Conservation (phyloP, 2,329 filamentous ascomycete genomes). For the Hypoxylon sp. region DNA sequence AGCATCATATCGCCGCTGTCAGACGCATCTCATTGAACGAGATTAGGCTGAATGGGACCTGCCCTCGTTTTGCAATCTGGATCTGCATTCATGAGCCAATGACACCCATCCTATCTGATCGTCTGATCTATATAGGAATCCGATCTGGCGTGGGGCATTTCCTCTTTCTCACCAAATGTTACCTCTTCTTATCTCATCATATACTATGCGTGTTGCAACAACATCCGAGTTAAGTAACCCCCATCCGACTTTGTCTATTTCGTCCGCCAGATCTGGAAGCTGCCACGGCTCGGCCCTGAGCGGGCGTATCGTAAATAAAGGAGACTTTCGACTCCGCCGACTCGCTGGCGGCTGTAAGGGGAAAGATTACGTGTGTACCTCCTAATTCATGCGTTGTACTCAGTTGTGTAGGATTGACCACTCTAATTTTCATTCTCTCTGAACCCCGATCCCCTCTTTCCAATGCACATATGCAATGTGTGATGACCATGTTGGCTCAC, state of each 20-base stretch:
- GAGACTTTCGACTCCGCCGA: slow-evolving; percentile 26
- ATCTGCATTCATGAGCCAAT: slow-evolving; percentile 41
- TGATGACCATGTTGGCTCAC: slow-evolving; percentile 38
- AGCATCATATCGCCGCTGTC: slow-evolving; percentile 18
- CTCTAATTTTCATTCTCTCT: slow-evolving; percentile 7
- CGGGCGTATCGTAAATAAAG: slow-evolving; percentile 18
- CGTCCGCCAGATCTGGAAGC: slow-evolving; percentile 39
- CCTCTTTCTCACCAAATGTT: slow-evolving; percentile 30
- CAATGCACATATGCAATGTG: slow-evolving; percentile 35
- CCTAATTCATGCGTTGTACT: slow-evolving; percentile 26
- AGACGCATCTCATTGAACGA: slow-evolving; percentile 21
- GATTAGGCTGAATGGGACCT: slow-evolving; percentile 40
- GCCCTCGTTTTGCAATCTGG: slow-evolving; percentile 33
- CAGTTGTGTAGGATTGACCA: slow-evolving; percentile 26
- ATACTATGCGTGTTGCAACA: slow-evolving; percentile 27
- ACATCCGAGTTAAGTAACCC: slow-evolving; percentile 37
- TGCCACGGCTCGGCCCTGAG: slow-evolving; percentile 32
- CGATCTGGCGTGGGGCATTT: slow-evolving; percentile 43
- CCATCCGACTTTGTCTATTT: slow-evolving; percentile 22
- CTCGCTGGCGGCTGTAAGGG: slow-evolving; percentile 16
- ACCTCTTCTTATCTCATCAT: slow-evolving; percentile 31
- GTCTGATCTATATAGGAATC: slow-evolving; percentile 39
- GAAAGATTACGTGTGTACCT: slow-evolving; percentile 11
- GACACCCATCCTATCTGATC: slow-evolving; percentile 36
- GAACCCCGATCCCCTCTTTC: slow-evolving; percentile 24